These are phyloP conservation scores for Lachnellula subtilissima DNA, from an alignment of 2,329 filamentous ascomycete species.

Conservation along the genomic window DNA sequence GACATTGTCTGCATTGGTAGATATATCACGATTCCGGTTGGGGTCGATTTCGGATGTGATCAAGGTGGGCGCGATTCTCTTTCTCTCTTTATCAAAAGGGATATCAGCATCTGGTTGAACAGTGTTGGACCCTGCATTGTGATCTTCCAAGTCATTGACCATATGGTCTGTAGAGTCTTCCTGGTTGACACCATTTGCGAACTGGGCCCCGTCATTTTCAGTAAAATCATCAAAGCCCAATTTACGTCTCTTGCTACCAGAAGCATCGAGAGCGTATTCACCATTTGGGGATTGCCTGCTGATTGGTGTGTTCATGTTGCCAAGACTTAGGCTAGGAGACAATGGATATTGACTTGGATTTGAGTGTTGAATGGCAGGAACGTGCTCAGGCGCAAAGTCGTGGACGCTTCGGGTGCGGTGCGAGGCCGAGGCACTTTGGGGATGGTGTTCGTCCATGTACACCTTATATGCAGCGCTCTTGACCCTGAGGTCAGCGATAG, in stretches of 20 bases:
- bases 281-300: not conserved
- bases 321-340: not conserved
- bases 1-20: slow-evolving; percentile 19
- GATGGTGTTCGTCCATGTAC: not conserved
- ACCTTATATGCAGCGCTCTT: slow-evolving; percentile 46
- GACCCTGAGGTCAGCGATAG: slow-evolving; percentile 51
- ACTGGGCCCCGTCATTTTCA: not conserved
- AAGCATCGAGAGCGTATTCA: slow-evolving; percentile 16
- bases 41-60: slow-evolving; percentile 23
- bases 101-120: not conserved
- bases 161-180: not conserved
- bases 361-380: not conserved
- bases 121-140: not conserved
- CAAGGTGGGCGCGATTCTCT: slow-evolving; percentile 30
- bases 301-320: not conserved
- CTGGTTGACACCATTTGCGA: not conserved
- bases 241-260: slow-evolving; percentile 29
- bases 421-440: slow-evolving; percentile 1
- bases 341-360: not conserved
- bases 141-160: not conserved
- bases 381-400: not conserved
- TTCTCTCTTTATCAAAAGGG: slow-evolving; percentile 25
- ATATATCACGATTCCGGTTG: slow-evolving; percentile 20
- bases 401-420: not conserved
- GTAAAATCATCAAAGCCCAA: slow-evolving; percentile 16